Evolutionary conservation across 345 rosid species (phyloP), one percentile per base, ranked within the genome.

Genomic region (Corchorus olitorius): DNA sequence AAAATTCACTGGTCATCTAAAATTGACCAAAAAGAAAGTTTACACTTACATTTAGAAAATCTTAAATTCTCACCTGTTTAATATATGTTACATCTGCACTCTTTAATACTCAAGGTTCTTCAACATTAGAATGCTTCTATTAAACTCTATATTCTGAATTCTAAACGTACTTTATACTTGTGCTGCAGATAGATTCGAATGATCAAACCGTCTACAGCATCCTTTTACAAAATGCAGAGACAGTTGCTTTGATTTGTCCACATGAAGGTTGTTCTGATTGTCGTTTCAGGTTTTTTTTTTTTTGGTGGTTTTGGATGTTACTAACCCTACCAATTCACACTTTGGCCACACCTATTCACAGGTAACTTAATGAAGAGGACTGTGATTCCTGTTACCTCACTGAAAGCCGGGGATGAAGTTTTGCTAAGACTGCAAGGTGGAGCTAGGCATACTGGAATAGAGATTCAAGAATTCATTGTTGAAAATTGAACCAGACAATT

Each of bases 361-460:
- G 97, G 82, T 77, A 86, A 78, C 58, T 81, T 68, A 64, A 22
- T 20, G 66, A 62, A 68, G 19, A 78, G 70, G 75, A 83, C 84
- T 54, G 88, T 87, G 5, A 77, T 91, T 75, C 94, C 94, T 0
- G 92, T 90, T 73, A 91, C 97, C 46, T 86, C 89, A 22, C 81
- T 94, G 41, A 90, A 90, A 75, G 86, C 77, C 6, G 97, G 97
- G 46, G 89, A 93, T 68, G 90, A 86, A 70, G 77, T 90, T 70
- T 59, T 90, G 78, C 78, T 92, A 79, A 85, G 89, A 75, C 58
- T 85, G 41, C 95, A 91, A 61, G 97, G 98, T 41, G 94, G 88
- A 0, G 97, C 94, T 14, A 94, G 95, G 7, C 98, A 94, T 66
- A 94, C 97, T 0, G 97, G 98, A 54, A 89, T 94, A 39, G 94